Conservation (phyloP, 1,284 basidiomycete genomes). For the Irpex sp. region DNA sequence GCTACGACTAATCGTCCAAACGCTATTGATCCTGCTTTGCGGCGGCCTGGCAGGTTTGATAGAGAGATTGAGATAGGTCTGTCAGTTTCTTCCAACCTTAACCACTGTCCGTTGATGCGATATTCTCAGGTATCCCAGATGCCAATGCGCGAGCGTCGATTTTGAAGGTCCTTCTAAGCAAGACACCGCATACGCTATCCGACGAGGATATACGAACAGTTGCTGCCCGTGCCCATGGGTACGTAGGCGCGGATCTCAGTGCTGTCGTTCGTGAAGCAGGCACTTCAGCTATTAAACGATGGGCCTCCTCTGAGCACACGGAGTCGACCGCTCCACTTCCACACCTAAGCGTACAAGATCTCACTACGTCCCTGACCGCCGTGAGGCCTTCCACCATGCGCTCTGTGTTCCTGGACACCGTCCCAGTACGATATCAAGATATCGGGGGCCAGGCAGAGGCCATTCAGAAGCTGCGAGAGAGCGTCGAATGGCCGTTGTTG, state of each 20-base stretch:
- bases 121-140: slow-evolving; percentile 77
- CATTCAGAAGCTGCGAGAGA: slow-evolving; percentile 83
- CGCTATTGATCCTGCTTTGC: slow-evolving; percentile 92
- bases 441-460: slow-evolving; percentile 84
- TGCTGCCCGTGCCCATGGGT: slow-evolving; percentile 87
- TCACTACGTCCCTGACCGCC: slow-evolving; percentile 68
- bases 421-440: slow-evolving; percentile 81
- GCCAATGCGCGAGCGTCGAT: slow-evolving; percentile 81
- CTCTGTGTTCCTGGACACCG: slow-evolving; percentile 86
- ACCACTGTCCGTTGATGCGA: no score
- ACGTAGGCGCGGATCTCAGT: slow-evolving; percentile 94
- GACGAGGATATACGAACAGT: slow-evolving; percentile 59
- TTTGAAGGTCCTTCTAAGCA: slow-evolving; percentile 75
- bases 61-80: slow-evolving; percentile 94
- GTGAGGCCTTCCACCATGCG: slow-evolving; percentile 94
- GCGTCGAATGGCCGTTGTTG: slow-evolving; percentile 92
- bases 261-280: slow-evolving; percentile 94
- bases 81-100: slow-evolving; percentile 13
- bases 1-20: slow-evolving; percentile 98
- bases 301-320: slow-evolving; percentile 41
- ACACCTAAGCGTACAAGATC: slow-evolving; percentile 58
- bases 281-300: slow-evolving; percentile 86
- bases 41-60: slow-evolving; percentile 94
- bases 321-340: slow-evolving; percentile 27
- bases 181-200: slow-evolving; percentile 76